Evolutionary conservation across 495 filamentous ascomycete genomes (phyloP).

Genomic region (Paragyromitra xinjiangensis): DNA sequence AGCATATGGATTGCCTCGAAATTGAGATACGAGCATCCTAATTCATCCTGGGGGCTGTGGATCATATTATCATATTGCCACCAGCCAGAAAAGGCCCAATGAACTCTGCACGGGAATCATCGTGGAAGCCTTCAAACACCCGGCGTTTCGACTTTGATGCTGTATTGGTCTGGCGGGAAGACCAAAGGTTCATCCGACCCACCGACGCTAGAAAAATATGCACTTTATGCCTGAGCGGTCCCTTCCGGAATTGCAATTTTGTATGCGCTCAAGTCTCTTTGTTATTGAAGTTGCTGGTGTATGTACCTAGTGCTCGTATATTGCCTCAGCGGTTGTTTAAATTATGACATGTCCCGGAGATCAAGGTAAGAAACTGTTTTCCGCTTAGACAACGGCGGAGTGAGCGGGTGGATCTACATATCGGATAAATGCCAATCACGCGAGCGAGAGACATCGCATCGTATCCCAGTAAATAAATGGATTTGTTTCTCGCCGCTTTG

Average conservation of each 20-base stretch:
- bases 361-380: constrained; percentile 32
- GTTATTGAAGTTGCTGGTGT: constrained; percentile 5
- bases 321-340: constrained; percentile 50
- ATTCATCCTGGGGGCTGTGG: constrained; percentile 31
- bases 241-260: constrained; percentile 14
- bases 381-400: constrained; percentile 40
- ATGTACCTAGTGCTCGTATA: constrained; percentile 39
- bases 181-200: constrained; percentile 32
- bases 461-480: constrained; percentile 30
- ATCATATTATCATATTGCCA: constrained; percentile 32
- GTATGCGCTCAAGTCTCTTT: constrained; percentile 40
- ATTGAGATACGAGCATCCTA: constrained; percentile 26
- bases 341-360: constrained; percentile 52
- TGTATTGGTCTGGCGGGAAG: constrained; percentile 30
- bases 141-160: constrained; percentile 39
- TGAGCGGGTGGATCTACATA: constrained; percentile 40
- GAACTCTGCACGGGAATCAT: constrained; percentile 13
- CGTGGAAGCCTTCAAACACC: constrained; percentile 33
- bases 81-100: constrained; percentile 26
- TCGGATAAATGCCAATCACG: constrained; percentile 52
- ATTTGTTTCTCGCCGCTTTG: constrained; percentile 32
- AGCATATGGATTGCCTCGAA: constrained; percentile 6
- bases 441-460: constrained; percentile 32
- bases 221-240: constrained; percentile 26
- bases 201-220: constrained; percentile 14